Percentiles rank a stretch among this genome's conserved stretches.
Conservation (phyloP, 768 basidiomycete species). For the Lactifluus hygrophoroides region DNA sequence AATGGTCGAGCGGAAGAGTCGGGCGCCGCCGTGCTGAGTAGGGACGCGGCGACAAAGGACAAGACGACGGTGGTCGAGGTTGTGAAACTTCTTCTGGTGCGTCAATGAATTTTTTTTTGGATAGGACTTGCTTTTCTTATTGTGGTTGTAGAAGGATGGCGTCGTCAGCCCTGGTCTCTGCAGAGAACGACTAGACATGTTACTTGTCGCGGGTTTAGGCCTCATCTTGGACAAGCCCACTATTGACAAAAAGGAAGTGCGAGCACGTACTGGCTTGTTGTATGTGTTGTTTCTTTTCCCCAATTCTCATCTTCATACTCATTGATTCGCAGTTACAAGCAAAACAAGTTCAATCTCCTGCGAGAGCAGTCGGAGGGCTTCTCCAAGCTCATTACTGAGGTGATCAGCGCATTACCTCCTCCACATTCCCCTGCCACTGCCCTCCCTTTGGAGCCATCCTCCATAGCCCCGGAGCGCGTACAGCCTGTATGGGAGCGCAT, state of each 20-base stretch:
- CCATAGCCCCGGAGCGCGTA: slow-evolving; percentile 54
- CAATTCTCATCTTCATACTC: not conserved
- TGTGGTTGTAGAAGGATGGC: slow-evolving; percentile 39
- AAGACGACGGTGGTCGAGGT: slow-evolving; percentile 50
- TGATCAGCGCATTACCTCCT: slow-evolving; percentile 68
- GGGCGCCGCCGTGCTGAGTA: slow-evolving; percentile 30
- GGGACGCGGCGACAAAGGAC: slow-evolving; percentile 51
- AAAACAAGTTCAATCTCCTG: slow-evolving; percentile 96
- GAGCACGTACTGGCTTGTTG: slow-evolving; percentile 76
- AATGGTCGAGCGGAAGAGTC: slow-evolving; percentile 7
- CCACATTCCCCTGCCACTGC: slow-evolving; percentile 64
- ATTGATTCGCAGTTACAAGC: slow-evolving; percentile 65
- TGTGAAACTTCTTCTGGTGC: slow-evolving; percentile 27
- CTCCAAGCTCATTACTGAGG: slow-evolving; percentile 81
- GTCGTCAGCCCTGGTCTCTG: slow-evolving; percentile 54
- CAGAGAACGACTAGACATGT: slow-evolving; percentile 66
- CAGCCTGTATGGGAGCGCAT: slow-evolving; percentile 74
- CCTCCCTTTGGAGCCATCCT: slow-evolving; percentile 49
- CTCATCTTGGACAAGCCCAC: slow-evolving; percentile 58
- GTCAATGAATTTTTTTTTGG: slow-evolving; percentile 33
- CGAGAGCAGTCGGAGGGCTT: slow-evolving; percentile 98
- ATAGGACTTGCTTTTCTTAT: slow-evolving; percentile 24
- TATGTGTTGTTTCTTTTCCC: slow-evolving; percentile 34
- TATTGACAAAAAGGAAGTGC: slow-evolving; percentile 73
- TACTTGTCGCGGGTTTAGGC: slow-evolving; percentile 52